These are phyloP conservation scores for Rhododendron henanense DNA, from an alignment of 148 eudicot species.

Conservation along the genomic window DNA sequence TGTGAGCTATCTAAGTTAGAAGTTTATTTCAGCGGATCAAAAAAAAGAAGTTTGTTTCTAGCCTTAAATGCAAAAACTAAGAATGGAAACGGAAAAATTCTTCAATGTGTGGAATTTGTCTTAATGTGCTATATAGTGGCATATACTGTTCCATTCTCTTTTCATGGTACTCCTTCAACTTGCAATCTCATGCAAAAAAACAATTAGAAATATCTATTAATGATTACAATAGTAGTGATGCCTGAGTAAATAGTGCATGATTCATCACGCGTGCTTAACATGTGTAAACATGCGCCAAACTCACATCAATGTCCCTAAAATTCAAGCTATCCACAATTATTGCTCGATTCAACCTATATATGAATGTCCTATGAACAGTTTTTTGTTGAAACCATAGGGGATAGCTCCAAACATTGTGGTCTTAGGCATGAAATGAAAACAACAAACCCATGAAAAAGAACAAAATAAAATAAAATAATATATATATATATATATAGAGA, in stretches of 20 bases:
- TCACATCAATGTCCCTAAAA: background rate
- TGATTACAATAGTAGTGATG: background rate
- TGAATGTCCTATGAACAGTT: background rate
- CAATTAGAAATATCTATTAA: background rate
- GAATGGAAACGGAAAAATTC: background rate
- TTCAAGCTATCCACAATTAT: background rate
- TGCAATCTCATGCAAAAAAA: background rate
- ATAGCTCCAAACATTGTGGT: background rate
- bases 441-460: background rate
- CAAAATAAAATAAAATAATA: too few species aligned
- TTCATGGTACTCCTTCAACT: background rate
- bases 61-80: background rate
- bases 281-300: background rate
- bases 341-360: background rate
- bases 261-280: background rate
- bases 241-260: background rate
- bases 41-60: background rate
- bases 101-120: background rate
- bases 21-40: background rate
- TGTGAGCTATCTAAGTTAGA: background rate
- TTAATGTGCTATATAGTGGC: background rate
- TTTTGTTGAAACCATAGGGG: background rate
- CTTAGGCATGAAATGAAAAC: background rate
- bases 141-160: background rate
- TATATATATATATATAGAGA: too few species aligned